Conservation (phyloP, 2,329 filamentous ascomycete genomes). For the Mycosphaerella sp. region DNA sequence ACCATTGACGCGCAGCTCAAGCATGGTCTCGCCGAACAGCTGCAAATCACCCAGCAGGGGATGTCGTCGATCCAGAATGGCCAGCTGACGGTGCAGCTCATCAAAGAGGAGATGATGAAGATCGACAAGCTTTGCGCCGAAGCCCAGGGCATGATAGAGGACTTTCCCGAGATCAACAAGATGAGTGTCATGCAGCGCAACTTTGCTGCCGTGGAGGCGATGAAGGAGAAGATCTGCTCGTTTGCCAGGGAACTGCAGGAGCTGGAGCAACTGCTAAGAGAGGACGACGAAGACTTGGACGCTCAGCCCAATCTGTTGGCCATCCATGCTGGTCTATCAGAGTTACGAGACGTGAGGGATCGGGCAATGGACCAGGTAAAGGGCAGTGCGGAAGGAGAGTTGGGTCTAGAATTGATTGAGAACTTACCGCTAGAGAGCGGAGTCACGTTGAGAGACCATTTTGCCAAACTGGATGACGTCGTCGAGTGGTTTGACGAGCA, state of each 20-base stretch:
- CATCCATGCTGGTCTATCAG: constrained; percentile 86
- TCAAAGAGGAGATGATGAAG: constrained; percentile 98
- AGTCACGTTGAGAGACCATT: constrained; percentile 82
- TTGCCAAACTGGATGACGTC: constrained; percentile 75
- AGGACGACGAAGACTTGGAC: constrained; percentile 80
- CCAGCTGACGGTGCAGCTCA: constrained; percentile 82
- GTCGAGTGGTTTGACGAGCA: constrained; percentile 96
- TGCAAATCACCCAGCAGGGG: constrained; percentile 88
- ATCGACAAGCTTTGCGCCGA: constrained; percentile 97
- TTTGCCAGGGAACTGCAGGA: constrained; percentile 72
- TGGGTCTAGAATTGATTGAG: constrained; percentile 92
- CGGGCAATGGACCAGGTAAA: constrained; percentile 96
- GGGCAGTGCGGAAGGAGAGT: constrained; percentile 66
- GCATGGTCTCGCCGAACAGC: constrained; percentile 79
- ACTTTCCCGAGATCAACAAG: constrained; percentile 88
- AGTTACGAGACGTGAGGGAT: constrained; percentile 87
- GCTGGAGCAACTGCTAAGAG: constrained; percentile 70
- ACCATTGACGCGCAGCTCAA: constrained; percentile 87
- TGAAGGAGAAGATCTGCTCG: constrained; percentile 83
- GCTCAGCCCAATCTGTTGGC: constrained; percentile 87
- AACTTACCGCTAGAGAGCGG: constrained; percentile 55
- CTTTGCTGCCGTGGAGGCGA: constrained; percentile 87
- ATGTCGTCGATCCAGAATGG: constrained; percentile 85
- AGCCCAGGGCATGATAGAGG: constrained; percentile 93
- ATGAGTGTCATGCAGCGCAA: constrained; percentile 94